These are phyloP conservation scores for Malassezia cuniculi DNA, from an alignment of 1,284 basidiomycete species.

Conservation along the genomic window DNA sequence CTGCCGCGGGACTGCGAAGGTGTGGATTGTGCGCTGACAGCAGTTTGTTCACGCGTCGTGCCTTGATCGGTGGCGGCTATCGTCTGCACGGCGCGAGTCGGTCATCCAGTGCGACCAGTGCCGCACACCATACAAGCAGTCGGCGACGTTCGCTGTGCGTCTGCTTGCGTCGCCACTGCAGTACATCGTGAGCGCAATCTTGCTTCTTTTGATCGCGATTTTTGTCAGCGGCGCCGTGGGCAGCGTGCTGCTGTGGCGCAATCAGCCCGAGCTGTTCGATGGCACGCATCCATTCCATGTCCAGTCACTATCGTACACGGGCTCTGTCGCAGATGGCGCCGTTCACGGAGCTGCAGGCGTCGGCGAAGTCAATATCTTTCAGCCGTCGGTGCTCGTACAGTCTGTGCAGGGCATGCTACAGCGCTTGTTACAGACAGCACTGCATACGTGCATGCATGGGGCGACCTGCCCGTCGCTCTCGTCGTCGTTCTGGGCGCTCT, in stretches of 20 bases:
- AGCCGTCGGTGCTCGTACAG: constrained; percentile 7
- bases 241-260: constrained; percentile 17
- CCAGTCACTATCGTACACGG: constrained; percentile 1
- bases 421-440: constrained; percentile 1
- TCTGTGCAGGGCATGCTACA: constrained; percentile 9
- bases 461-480: background rate
- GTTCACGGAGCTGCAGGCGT: background rate
- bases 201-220: constrained; percentile 23
- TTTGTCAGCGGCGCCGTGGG: constrained; percentile 18
- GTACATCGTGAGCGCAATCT: constrained; percentile 18
- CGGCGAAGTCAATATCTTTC: constrained; percentile 3
- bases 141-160: constrained; percentile 23
- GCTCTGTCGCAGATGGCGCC: background rate
- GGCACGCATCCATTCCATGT: constrained; percentile 3
- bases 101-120: constrained; percentile 34
- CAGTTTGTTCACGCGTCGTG: constrained; percentile 38
- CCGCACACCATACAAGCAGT: constrained; percentile 29
- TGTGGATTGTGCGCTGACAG: background rate
- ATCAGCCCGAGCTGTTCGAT: constrained; percentile 11
- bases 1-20: constrained; percentile 36
- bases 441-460: background rate
- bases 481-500: no score
- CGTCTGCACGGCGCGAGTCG: constrained; percentile 21
- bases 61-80: constrained; percentile 27
- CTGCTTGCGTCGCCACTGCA: constrained; percentile 21